Evolutionary conservation across 1,284 basidiomycete genomes (phyloP).

Genomic region (Apiotrichum gamsii): DNA sequence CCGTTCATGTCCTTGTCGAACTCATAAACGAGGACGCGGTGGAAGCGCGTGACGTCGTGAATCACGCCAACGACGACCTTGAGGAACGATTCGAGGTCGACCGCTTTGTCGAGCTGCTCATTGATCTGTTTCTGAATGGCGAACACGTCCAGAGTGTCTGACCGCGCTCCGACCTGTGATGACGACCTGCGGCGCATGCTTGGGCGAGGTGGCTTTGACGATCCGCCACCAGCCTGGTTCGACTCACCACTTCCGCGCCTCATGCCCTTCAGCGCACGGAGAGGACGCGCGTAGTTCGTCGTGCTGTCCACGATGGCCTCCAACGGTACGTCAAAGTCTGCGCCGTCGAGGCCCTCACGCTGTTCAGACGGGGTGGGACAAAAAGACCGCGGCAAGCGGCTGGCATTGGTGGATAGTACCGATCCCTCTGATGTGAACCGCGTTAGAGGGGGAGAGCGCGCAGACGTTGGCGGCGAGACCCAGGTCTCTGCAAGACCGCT

Average conservation of each 20-base stretch:
- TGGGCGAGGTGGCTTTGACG: background rate
- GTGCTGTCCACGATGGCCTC: conserved; percentile 70
- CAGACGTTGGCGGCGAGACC: too few species aligned
- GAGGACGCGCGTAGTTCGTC: conserved; percentile 63
- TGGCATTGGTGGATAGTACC: too few species aligned
- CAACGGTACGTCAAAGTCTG: conserved; percentile 48
- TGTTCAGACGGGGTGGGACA: too few species aligned
- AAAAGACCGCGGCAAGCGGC: too few species aligned
- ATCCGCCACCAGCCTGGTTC: background rate
- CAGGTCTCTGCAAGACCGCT: too few species aligned
- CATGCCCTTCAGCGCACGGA: conserved; percentile 66
- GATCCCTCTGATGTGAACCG: too few species aligned
- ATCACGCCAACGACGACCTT: conserved; percentile 73
- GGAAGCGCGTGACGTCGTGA: conserved; percentile 76
- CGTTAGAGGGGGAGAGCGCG: too few species aligned
- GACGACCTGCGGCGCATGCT: conserved; percentile 10
- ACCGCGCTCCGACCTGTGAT: conserved; percentile 2
- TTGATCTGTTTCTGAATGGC: conserved; percentile 77
- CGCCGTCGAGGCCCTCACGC: conserved; percentile 30
- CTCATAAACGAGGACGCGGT: conserved; percentile 82
- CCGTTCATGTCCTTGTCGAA: conserved; percentile 53
- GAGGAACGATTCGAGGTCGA: conserved; percentile 65
- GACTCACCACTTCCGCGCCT: conserved; percentile 50
- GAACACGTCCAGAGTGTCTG: conserved; percentile 70
- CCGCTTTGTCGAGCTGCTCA: conserved; percentile 68